Percentiles rank a stretch among this genome's conserved stretches.
Evolutionary conservation across 1,284 basidiomycete genomes (phyloP).

Genomic region (Pseudomicrostroma phylloplanum): DNA sequence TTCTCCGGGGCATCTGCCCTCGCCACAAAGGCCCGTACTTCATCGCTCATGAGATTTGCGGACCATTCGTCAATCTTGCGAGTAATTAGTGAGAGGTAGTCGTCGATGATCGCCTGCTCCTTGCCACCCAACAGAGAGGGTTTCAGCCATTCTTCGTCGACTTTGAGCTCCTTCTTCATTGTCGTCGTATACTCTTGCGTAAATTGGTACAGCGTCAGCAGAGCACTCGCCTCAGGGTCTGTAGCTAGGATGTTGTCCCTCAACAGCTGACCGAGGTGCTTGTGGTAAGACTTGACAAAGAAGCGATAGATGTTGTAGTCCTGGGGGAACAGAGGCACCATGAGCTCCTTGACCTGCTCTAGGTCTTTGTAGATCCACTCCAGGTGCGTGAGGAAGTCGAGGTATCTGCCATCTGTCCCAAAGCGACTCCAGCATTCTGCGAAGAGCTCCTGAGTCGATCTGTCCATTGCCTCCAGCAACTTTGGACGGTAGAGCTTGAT

Average conservation of each 20-base stretch:
- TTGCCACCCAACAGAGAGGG: constrained; percentile 79
- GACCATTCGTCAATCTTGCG: constrained; percentile 97
- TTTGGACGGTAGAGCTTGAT: constrained; percentile 95
- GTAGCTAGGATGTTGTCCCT: constrained; percentile 63
- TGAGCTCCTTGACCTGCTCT: constrained; percentile 76
- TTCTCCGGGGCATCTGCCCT: constrained; percentile 80
- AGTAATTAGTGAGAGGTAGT: constrained; percentile 87
- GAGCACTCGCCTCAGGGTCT: constrained; percentile 76
- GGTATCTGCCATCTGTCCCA: constrained; percentile 60
- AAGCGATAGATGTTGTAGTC: constrained; percentile 80
- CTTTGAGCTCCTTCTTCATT: constrained; percentile 78
- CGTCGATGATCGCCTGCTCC: constrained; percentile 86
- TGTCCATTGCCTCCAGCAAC: constrained; percentile 71
- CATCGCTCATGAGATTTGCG: constrained; percentile 83
- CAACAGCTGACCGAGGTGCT: constrained; percentile 71
- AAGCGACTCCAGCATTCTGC: constrained; percentile 62
- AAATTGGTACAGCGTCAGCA: constrained; percentile 83
- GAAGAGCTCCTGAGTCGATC: constrained; percentile 70
- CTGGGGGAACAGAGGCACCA: constrained; percentile 81
- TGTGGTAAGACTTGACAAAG: constrained; percentile 86
- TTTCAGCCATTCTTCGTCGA: constrained; percentile 54
- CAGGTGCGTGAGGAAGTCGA: constrained; percentile 70
- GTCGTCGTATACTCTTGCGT: constrained; percentile 88
- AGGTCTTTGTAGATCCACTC: constrained; percentile 93
- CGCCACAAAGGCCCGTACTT: constrained; percentile 74